A percentile compares a stretch with the other conserved stretches of the same genome.
These are phyloP conservation scores for Wallacemonas rigidus DNA, from an alignment of 208 protist genomes.

Conservation along the genomic window DNA sequence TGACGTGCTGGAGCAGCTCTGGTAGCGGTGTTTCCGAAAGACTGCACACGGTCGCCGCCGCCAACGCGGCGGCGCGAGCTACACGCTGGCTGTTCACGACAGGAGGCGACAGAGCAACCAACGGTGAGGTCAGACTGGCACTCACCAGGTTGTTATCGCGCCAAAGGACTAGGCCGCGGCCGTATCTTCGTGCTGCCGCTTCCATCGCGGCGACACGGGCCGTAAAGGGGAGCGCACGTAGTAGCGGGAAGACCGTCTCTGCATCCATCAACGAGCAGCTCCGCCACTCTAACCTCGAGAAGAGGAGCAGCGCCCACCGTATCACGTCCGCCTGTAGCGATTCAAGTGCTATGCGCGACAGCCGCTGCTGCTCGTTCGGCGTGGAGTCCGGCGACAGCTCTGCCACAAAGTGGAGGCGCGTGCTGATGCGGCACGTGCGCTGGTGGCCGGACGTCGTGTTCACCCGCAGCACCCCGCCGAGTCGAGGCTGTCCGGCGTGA, in stretches of 20 bases:
- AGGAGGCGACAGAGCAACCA: slow-evolving; percentile 25
- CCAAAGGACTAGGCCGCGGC: slow-evolving; percentile 6
- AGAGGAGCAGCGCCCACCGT: slow-evolving; percentile 7
- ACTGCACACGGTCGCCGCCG: background rate
- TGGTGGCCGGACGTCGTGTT: background rate
- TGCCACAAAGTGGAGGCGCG: background rate
- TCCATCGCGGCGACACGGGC: slow-evolving; percentile 1
- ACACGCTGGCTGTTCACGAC: slow-evolving; percentile 20
- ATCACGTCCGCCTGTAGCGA: slow-evolving; percentile 5
- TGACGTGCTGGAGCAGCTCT: slow-evolving; percentile 8
- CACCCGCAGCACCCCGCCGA: background rate
- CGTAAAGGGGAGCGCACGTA: slow-evolving; percentile 2
- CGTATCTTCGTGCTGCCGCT: background rate
- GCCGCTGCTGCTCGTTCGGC: background rate
- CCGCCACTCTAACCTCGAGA: background rate
- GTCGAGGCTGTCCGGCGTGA: background rate
- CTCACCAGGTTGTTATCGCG: slow-evolving; percentile 17
- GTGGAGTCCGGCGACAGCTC: slow-evolving; percentile 9
- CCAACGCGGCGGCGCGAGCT: background rate
- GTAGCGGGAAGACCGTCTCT: slow-evolving; percentile 6
- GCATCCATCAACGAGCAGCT: background rate
- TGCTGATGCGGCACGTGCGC: background rate
- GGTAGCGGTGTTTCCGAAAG: background rate
- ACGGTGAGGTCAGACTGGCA: background rate
- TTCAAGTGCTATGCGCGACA: background rate